Evolutionary conservation across 2,329 filamentous ascomycete species (phyloP).

Genomic region (Arachnopeziza araneosa): DNA sequence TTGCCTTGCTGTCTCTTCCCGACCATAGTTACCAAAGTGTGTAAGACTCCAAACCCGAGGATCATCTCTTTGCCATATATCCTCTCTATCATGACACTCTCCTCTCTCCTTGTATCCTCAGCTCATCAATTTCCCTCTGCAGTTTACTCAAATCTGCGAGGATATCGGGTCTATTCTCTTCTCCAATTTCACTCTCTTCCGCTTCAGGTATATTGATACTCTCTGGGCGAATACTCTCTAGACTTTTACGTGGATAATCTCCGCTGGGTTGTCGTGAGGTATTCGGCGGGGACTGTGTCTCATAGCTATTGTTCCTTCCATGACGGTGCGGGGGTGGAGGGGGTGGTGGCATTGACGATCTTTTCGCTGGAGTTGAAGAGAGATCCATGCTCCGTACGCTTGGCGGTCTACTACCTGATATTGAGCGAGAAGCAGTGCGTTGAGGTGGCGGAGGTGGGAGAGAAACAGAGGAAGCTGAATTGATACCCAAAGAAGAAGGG

Average conservation of each 20-base stretch:
- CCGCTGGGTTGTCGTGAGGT: slow-evolving; percentile 21
- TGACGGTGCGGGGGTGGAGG: slow-evolving; percentile 37
- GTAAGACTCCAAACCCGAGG: not conserved
- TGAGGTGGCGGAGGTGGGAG: slow-evolving; percentile 38
- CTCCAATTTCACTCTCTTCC: not conserved
- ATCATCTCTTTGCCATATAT: not conserved
- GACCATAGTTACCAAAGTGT: not conserved
- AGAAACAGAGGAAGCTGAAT: slow-evolving; percentile 28
- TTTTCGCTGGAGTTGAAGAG: slow-evolving; percentile 18
- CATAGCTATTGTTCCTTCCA: slow-evolving; percentile 27
- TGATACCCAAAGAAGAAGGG: slow-evolving; percentile 4
- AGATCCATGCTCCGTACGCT: slow-evolving; percentile 25
- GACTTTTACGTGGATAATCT: slow-evolving; percentile 20
- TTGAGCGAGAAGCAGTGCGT: slow-evolving; percentile 18
- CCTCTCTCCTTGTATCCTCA: slow-evolving; percentile 40
- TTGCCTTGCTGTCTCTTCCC: not conserved
- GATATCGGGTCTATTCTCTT: slow-evolving; percentile 43
- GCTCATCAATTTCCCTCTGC: slow-evolving; percentile 69
- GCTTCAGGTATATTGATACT: not conserved
- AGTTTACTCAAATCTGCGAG: slow-evolving; percentile 66
- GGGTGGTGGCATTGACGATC: slow-evolving; percentile 27
- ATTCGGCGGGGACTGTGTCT: slow-evolving; percentile 7
- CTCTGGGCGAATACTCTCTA: slow-evolving; percentile 19
- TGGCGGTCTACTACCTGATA: slow-evolving; percentile 16
- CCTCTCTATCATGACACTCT: not conserved